Percentiles rank a stretch among this genome's conserved stretches.
Conservation (phyloP, 2,329 filamentous ascomycete genomes). For the Clonostachys solani region DNA sequence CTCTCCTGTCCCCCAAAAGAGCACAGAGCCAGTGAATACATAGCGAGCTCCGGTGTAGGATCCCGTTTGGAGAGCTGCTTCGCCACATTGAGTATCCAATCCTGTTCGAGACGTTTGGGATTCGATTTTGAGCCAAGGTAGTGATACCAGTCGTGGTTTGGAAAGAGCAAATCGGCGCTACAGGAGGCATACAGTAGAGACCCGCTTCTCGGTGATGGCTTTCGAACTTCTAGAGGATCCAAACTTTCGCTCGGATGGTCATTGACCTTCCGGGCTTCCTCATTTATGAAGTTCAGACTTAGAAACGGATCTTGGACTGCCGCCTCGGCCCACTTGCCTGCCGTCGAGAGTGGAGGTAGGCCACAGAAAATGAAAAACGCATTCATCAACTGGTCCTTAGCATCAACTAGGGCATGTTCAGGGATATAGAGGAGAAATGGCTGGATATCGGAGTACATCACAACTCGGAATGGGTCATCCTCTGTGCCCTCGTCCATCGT, state of each 20-base stretch:
- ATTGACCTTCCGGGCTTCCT: no score
- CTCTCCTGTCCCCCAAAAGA: conserved; percentile 45
- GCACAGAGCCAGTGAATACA: conserved; percentile 69
- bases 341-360: conserved; percentile 46
- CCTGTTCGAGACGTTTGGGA: conserved; percentile 21
- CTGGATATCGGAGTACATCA: conserved; percentile 75
- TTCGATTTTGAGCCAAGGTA: conserved; percentile 22
- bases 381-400: conserved; percentile 53
- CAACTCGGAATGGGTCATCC: conserved; percentile 78
- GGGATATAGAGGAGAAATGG: conserved; percentile 55
- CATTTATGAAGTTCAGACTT: no score
- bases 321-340: conserved; percentile 17
- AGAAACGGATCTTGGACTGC: conserved; percentile 24
- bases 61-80: conserved; percentile 50
- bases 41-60: conserved; percentile 39
- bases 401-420: conserved; percentile 15
- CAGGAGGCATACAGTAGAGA: neutral
- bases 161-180: conserved; percentile 49
- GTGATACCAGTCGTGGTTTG: conserved; percentile 37
- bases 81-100: conserved; percentile 50
- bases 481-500: conserved; percentile 71
- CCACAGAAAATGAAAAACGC: conserved; percentile 67
- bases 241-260: no score
- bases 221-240: neutral
- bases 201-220: conserved; percentile 1